Conservation (phyloP, 164 flowering plant species). For the Sextonia rubra region DNA sequence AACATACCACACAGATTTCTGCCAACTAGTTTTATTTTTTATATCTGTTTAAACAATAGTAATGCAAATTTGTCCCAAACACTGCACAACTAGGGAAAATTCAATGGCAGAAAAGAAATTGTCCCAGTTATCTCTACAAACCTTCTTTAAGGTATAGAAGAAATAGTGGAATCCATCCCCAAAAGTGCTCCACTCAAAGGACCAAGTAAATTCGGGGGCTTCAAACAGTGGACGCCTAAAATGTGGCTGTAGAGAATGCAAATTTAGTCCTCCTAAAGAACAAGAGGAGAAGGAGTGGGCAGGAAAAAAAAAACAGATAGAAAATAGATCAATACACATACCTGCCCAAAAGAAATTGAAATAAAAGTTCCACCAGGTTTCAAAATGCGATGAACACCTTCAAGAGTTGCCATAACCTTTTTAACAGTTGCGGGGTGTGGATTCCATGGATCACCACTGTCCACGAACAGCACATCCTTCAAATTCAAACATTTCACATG, state of each 20-base stretch:
- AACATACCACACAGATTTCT: too few relatives aligned
- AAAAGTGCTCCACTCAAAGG: constrained; percentile 75
- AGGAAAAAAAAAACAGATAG: neutral
- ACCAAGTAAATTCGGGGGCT: constrained; percentile 73
- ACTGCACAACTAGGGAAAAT: too few relatives aligned
- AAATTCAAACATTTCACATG: constrained; percentile 22
- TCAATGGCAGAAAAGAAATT: too few relatives aligned
- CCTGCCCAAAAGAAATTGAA: constrained; percentile 94
- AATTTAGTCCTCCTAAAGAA: neutral
- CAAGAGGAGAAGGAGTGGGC: neutral
- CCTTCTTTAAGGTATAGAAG: constrained; percentile 75
- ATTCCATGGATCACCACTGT: constrained; percentile 96
- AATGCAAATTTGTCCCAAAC: too few relatives aligned
- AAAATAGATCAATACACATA: constrained; percentile 10
- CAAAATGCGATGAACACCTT: constrained; percentile 73
- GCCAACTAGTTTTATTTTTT: too few relatives aligned
- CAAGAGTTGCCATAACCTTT: constrained; percentile 72
- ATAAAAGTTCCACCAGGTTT: constrained; percentile 77
- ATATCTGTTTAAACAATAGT: too few relatives aligned
- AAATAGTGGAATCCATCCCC: constrained; percentile 94
- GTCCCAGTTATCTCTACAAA: constrained; percentile 11
- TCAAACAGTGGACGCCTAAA: constrained; percentile 81
- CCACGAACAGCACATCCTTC: constrained; percentile 95
- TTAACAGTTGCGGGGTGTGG: constrained; percentile 56
- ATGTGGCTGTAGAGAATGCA: constrained; percentile 58